Base-by-base conservation (phyloP, 2,329 filamentous ascomycete species). In the Colletotrichum tropicale region DNA sequence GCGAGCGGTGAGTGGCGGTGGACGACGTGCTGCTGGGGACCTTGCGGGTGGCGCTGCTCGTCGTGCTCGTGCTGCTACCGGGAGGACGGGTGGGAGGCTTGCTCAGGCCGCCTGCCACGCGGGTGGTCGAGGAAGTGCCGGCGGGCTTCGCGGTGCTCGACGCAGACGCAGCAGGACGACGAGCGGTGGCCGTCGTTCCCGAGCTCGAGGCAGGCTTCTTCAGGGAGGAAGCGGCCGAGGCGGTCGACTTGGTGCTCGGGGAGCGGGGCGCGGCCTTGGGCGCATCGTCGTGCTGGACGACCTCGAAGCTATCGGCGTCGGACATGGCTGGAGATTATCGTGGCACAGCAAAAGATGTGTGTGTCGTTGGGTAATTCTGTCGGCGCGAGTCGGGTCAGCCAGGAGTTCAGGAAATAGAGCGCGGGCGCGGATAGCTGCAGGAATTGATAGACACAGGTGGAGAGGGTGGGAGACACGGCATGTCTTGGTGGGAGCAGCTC, bases 1-100 rank as follows among this genome's bases (percentile, higher is more conserved):
- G 87, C 62, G 87, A 86, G 77, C 83, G 85, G 80, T 89, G 88
- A 77, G 81, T 85, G 52, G 85, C 79, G 6, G 87, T 82, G 43
- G 85, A 83, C 10, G 85, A 78, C 8, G 82, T 79, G 18, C 83
- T 79, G 18, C 83, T 82, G 8, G 82, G 79, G 61, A 83, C 79
- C 38, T 82, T 80, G 76, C 83, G 80, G 77, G 83, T 79, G 48
- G 75, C 66, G 64, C 34, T 75, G 77, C 79, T 79, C 34, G 79
- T 81, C 68, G 84, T 84, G 55, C 85, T 80, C 28, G 83, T 78
- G n/a, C 81, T 78, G 21, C 83, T 83, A 2, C 82, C 79, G n/a
- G 87, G 83, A 56, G 88, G 86, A 4, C 88, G 87, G 24, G 88
- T 87, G 2, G 88, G 86, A 55, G 88, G 87, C 81, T 90, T 89